A percentile compares a stretch with the other conserved stretches of the same genome.
phyloP scores from a whole-genome alignment of 306 rosid genomes.

The Styphnolobium japonicum region DNA sequence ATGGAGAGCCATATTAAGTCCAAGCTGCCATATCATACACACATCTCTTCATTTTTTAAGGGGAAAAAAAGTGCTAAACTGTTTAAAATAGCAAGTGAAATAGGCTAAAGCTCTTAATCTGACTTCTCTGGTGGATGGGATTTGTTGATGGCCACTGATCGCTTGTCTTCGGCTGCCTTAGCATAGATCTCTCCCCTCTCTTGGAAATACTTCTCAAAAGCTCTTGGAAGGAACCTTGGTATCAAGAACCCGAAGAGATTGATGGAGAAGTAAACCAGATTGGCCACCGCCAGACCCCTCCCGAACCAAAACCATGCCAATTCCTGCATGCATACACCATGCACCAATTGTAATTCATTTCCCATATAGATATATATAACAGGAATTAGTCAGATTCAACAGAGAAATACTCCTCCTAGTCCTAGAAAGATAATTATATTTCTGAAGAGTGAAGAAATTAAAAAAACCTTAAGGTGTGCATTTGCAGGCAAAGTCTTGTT shows the following conservation, averaged over 20 bases:
- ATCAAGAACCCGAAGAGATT: slow-evolving; percentile 68
- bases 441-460: background rate
- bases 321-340: slow-evolving; percentile 43
- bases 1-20: background rate
- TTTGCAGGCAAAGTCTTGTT: slow-evolving; percentile 45
- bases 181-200: slow-evolving; percentile 53
- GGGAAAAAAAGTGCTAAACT: background rate
- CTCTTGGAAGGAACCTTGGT: slow-evolving; percentile 78
- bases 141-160: slow-evolving; percentile 6
- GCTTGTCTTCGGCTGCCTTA: slow-evolving; percentile 56
- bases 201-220: slow-evolving; percentile 65
- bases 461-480: slow-evolving; percentile 50
- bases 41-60: background rate
- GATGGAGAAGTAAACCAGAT: slow-evolving; percentile 54
- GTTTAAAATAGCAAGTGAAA: background rate
- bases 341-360: background rate
- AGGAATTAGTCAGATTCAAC: background rate
- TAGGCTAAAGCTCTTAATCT: background rate
- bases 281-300: slow-evolving; percentile 54
- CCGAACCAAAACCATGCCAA: slow-evolving; percentile 87
- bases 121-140: background rate
- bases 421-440: background rate
- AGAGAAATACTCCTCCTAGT: background rate
- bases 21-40: background rate
- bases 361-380: background rate